Conservation (phyloP, 1,284 basidiomycete genomes). For the Bjerkandera adusta region DNA sequence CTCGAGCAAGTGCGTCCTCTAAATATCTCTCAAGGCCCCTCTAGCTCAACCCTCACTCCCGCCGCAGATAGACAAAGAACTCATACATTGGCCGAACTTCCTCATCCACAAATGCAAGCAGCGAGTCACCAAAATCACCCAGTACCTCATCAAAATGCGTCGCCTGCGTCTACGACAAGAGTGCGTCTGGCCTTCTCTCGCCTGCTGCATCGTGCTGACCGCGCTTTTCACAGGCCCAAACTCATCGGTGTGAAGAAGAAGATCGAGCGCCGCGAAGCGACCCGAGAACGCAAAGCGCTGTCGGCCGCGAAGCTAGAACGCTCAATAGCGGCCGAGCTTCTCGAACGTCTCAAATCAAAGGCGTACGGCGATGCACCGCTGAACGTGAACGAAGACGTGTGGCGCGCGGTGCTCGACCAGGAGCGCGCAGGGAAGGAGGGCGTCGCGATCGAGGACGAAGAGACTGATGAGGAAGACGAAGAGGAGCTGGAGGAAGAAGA, state of each 20-base stretch:
- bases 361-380: conserved; percentile 97
- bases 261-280: conserved; percentile 91
- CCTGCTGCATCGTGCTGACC: conserved; percentile 2
- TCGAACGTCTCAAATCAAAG: conserved; percentile 93
- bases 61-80: conserved; percentile 90
- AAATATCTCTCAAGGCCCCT: not conserved
- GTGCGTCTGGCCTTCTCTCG: conserved; percentile 46
- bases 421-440: conserved; percentile 43
- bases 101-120: conserved; percentile 99
- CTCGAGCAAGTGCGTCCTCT: conserved; percentile 75
- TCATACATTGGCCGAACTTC: conserved; percentile 98
- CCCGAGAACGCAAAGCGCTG: conserved; percentile 93
- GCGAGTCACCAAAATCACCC: conserved; percentile 97
- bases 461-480: conserved; percentile 48
- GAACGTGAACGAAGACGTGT: conserved; percentile 98
- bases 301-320: conserved; percentile 93
- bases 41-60: not conserved
- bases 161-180: conserved; percentile 86
- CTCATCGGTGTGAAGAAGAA: conserved; percentile 97
- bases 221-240: conserved; percentile 64
- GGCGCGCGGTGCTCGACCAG: conserved; percentile 85
- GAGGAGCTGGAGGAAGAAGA: conserved; percentile 53
- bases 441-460: conserved; percentile 43
- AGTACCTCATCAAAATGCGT: conserved; percentile 98
- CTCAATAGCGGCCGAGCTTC: conserved; percentile 94